Percentiles rank a stretch among this genome's conserved stretches.
These are phyloP conservation scores for Aspergillus tanneri DNA, from an alignment of 2,329 filamentous ascomycete genomes.

Conservation along the genomic window DNA sequence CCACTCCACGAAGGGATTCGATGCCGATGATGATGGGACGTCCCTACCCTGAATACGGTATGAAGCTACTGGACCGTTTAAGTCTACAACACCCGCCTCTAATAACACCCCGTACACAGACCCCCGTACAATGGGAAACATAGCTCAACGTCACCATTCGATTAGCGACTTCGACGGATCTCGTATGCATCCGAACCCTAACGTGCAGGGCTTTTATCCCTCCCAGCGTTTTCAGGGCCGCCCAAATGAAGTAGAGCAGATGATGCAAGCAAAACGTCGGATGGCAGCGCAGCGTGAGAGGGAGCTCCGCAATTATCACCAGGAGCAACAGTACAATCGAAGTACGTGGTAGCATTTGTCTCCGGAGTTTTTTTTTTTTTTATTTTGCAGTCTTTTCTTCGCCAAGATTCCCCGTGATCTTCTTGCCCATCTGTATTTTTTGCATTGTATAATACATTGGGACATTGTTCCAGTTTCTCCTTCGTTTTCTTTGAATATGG, in stretches of 20 bases:
- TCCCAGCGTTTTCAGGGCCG: constrained; percentile 86
- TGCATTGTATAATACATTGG: constrained; percentile 46
- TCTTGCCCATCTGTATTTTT: constrained; percentile 43
- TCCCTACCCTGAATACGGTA: constrained; percentile 62
- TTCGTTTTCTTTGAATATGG: constrained; percentile 37
- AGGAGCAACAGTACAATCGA: constrained; percentile 99
- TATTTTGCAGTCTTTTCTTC: constrained; percentile 28
- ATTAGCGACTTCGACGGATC: constrained; percentile 79
- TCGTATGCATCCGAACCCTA: constrained; percentile 70
- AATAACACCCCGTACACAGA: constrained; percentile 51
- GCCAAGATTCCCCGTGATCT: constrained; percentile 38
- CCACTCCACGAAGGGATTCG: constrained; percentile 73
- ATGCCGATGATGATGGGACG: constrained; percentile 63
- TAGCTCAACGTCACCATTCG: constrained; percentile 74
- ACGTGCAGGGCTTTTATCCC: constrained; percentile 91
- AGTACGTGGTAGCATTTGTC: constrained; percentile 61
- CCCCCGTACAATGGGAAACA: constrained; percentile 64
- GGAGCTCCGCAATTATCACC: constrained; percentile 98
- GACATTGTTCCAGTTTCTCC: constrained; percentile 25
- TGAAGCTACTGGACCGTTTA: constrained; percentile 34
- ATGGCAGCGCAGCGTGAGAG: constrained; percentile 99
- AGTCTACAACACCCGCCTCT: neutral
- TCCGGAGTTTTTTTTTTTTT: constrained; percentile 28
- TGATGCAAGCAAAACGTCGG: constrained; percentile 98
- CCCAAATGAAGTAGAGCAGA: constrained; percentile 92